Evolutionary conservation across 2,329 filamentous ascomycete species (phyloP).

Genomic region (Aspergillus clavatus): DNA sequence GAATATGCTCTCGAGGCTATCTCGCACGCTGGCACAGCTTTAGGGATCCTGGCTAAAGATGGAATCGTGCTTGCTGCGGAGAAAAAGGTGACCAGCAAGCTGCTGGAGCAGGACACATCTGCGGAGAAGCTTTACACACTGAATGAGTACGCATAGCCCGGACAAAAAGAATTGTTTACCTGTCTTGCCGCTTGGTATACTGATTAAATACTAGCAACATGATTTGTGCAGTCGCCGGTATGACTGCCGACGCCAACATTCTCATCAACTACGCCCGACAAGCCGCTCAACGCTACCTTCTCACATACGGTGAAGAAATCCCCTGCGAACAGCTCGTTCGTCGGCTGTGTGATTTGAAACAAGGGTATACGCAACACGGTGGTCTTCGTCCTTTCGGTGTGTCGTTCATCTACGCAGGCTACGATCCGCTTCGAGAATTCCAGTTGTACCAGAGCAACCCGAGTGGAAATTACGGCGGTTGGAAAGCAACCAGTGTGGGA

Average conservation of each 20-base stretch:
- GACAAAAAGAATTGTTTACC: background rate
- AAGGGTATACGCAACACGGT: conserved; percentile 98
- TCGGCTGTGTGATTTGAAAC: conserved; percentile 93
- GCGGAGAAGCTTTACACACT: conserved; percentile 99
- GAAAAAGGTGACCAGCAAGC: conserved; percentile 98
- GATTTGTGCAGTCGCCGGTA: conserved; percentile 98
- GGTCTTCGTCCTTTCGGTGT: conserved; percentile 97
- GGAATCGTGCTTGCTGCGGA: conserved; percentile 97
- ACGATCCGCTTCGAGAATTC: conserved; percentile 93
- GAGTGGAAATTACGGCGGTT: conserved; percentile 96
- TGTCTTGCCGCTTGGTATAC: background rate
- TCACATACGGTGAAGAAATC: conserved; percentile 99
- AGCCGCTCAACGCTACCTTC: conserved; percentile 92
- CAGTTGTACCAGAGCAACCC: conserved; percentile 99
- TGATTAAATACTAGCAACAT: conserved; percentile 67
- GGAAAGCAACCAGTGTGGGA: conserved; percentile 97
- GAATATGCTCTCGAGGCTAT: conserved; percentile 99
- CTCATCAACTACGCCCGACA: conserved; percentile 99
- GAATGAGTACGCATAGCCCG: conserved; percentile 70
- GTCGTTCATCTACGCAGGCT: conserved; percentile 98
- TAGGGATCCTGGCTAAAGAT: conserved; percentile 95
- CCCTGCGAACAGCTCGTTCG: conserved; percentile 98
- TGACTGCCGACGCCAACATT: conserved; percentile 99
- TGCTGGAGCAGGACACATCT: conserved; percentile 97
- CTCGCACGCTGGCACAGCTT: conserved; percentile 92